Conservation (phyloP, 1,139 yeast species). For the Meyerozyma athensensis region DNA sequence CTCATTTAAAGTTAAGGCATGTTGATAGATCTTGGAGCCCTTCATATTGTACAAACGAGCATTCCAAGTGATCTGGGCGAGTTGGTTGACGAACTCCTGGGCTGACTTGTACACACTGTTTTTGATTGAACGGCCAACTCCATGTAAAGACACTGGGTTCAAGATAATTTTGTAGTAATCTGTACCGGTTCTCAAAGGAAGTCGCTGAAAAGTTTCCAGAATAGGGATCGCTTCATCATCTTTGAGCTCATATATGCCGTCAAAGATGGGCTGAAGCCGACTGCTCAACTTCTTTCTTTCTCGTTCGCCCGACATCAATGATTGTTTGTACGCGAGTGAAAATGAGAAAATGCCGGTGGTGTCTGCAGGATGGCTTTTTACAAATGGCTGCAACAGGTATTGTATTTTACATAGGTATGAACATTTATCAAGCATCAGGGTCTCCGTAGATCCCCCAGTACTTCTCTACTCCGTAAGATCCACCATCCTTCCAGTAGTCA, state of each 20-base stretch:
- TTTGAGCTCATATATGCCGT: slow-evolving; percentile 38
- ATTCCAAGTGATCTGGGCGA: slow-evolving; percentile 85
- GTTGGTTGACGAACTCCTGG: slow-evolving; percentile 67
- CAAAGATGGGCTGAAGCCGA: slow-evolving; percentile 35
- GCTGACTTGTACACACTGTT: slow-evolving; percentile 51
- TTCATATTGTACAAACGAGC: slow-evolving; percentile 79
- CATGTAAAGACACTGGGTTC: slow-evolving; percentile 41
- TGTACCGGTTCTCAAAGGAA: slow-evolving; percentile 49
- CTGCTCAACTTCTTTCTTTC: slow-evolving; percentile 39
- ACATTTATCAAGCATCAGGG: not conserved
- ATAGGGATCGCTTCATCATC: slow-evolving; percentile 41
- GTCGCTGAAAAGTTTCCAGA: slow-evolving; percentile 46
- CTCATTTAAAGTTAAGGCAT: slow-evolving; percentile 67
- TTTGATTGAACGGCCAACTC: slow-evolving; percentile 40
- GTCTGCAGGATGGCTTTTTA: not conserved
- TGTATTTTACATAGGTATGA: not conserved
- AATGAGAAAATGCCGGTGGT: not conserved
- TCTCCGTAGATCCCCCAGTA: slow-evolving; percentile 57
- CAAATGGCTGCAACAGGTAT: not conserved
- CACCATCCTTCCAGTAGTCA: slow-evolving; percentile 75
- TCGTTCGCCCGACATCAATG: slow-evolving; percentile 19
- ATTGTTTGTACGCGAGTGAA: not conserved
- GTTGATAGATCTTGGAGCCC: slow-evolving; percentile 60
- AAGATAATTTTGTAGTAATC: slow-evolving; percentile 43
- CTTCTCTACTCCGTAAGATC: slow-evolving; percentile 59